Conservation (phyloP, 2,329 filamentous ascomycete species). For the Fusarium sp. region DNA sequence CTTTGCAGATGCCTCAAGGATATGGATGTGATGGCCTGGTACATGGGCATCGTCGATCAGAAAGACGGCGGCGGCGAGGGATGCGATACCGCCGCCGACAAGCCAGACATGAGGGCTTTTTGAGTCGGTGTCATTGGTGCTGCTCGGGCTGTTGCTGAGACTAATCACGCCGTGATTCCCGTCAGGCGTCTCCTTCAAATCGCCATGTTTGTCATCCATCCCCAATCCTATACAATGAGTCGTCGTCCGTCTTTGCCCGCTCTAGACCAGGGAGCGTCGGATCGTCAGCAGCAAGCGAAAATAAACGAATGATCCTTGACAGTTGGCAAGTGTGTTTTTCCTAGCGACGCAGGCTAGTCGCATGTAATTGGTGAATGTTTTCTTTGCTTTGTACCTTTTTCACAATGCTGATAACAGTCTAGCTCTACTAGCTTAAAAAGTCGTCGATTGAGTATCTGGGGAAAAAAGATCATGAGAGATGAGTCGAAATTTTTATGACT, state of each 20-base stretch:
- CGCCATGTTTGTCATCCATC: slow-evolving; percentile 26
- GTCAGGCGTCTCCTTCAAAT: background rate
- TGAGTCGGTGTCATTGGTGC: slow-evolving; percentile 29
- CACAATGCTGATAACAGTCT: slow-evolving; percentile 11
- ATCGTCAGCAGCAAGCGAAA: slow-evolving; percentile 32
- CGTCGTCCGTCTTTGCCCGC: slow-evolving; percentile 7
- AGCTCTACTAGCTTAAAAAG: slow-evolving; percentile 18
- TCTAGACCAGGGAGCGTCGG: slow-evolving; percentile 32
- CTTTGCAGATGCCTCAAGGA: slow-evolving; percentile 45
- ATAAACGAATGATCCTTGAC: slow-evolving; percentile 31
- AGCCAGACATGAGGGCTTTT: slow-evolving; percentile 45
- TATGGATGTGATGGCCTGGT: slow-evolving; percentile 46
- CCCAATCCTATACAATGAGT: slow-evolving; percentile 3
- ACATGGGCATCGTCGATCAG: slow-evolving; percentile 47
- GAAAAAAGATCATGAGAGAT: slow-evolving; percentile 20
- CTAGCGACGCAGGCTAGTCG: slow-evolving; percentile 16
- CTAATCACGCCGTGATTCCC: slow-evolving; percentile 16
- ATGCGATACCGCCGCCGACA: slow-evolving; percentile 49
- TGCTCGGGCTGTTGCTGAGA: slow-evolving; percentile 32
- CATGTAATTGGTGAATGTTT: slow-evolving; percentile 16
- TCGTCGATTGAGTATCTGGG: background rate
- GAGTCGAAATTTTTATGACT: slow-evolving; percentile 18
- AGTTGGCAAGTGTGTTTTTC: slow-evolving; percentile 18
- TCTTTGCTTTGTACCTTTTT: slow-evolving; percentile 16
- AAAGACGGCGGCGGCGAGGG: slow-evolving; percentile 47